Percentiles rank a stretch among this genome's conserved stretches.
phyloP scores from a whole-genome alignment of 2,329 filamentous ascomycete species.

The Cladophialophora immunda region DNA sequence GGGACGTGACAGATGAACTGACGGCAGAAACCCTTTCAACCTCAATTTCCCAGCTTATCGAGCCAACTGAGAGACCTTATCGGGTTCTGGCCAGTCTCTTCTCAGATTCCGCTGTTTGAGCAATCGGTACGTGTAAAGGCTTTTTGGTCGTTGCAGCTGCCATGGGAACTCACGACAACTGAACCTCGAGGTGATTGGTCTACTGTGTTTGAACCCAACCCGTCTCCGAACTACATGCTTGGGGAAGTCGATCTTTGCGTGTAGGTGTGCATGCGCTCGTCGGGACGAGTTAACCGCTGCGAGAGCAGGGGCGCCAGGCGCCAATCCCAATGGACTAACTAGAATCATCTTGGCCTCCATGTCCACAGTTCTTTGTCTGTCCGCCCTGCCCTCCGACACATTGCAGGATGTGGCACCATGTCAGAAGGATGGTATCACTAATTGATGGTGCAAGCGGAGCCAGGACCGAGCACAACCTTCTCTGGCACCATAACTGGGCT shows the following conservation, averaged over 20 bases:
- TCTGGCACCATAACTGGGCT: not conserved
- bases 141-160: not conserved
- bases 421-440: not conserved
- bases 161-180: not conserved
- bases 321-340: not conserved
- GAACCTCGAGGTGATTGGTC: not conserved
- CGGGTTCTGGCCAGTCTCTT: not conserved
- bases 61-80: not conserved
- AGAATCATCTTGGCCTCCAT: not conserved
- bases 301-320: not conserved
- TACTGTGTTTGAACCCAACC: not conserved
- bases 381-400: not conserved
- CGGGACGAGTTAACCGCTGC: not conserved
- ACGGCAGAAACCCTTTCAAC: not conserved
- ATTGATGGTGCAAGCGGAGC: not conserved
- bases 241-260: slow-evolving; percentile 1
- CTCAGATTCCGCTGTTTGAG: not conserved
- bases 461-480: not conserved
- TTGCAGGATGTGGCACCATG: not conserved
- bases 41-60: not conserved
- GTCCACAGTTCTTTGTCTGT: not conserved
- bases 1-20: not conserved
- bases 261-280: not conserved
- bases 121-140: not conserved
- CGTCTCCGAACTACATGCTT: not conserved